These are phyloP conservation scores for Fusarium marasasianum DNA, from an alignment of 2,329 filamentous ascomycete genomes.

Conservation along the genomic window DNA sequence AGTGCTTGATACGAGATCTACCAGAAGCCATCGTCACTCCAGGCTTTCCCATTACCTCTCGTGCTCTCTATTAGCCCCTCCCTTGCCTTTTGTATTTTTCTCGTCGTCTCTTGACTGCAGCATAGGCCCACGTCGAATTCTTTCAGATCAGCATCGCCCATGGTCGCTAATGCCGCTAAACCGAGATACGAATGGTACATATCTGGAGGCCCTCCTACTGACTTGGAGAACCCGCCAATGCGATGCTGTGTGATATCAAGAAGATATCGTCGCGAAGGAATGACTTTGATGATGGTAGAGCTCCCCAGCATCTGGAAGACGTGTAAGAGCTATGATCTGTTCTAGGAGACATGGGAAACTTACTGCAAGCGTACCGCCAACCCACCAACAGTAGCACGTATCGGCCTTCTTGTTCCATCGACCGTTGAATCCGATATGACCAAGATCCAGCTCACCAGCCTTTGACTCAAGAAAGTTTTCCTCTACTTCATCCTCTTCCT, in stretches of 20 bases:
- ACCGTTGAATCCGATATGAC: slow-evolving; percentile 84
- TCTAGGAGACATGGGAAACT: background rate
- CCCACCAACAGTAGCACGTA: slow-evolving; percentile 98
- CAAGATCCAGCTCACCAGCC: slow-evolving; percentile 47
- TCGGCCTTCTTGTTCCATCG: slow-evolving; percentile 91
- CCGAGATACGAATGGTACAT: slow-evolving; percentile 92
- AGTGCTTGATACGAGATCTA: background rate
- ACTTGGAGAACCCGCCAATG: slow-evolving; percentile 85
- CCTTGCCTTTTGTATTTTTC: slow-evolving; percentile 60
- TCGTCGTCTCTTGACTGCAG: slow-evolving; percentile 69
- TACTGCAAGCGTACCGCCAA: slow-evolving; percentile 69
- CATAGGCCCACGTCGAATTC: slow-evolving; percentile 80
- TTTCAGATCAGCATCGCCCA: slow-evolving; percentile 75
- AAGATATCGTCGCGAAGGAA: slow-evolving; percentile 78
- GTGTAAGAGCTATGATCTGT: background rate
- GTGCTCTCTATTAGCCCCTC: slow-evolving; percentile 46
- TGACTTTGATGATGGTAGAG: slow-evolving; percentile 65
- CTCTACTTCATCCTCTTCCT: slow-evolving; percentile 57
- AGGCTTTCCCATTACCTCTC: slow-evolving; percentile 9
- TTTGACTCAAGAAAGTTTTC: slow-evolving; percentile 50
- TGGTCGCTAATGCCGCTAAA: slow-evolving; percentile 78
- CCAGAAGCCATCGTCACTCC: slow-evolving; percentile 39
- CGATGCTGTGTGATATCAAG: slow-evolving; percentile 86
- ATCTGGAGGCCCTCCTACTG: slow-evolving; percentile 73
- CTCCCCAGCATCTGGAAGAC: slow-evolving; percentile 64